Evolutionary conservation across 2,329 filamentous ascomycete genomes (phyloP).

Genomic region (Fusarium vanettenii): DNA sequence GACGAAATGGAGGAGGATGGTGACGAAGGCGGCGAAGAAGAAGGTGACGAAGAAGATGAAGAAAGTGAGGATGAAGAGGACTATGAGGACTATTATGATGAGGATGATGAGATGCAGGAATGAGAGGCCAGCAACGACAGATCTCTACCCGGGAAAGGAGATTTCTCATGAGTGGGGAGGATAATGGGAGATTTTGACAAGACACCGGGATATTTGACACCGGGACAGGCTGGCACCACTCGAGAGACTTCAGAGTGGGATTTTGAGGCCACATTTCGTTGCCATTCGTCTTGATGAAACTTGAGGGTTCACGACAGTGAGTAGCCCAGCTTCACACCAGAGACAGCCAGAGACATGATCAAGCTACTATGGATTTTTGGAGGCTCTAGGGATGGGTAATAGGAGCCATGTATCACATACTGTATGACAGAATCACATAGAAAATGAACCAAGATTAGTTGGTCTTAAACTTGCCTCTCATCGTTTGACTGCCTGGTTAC

Average conservation of each 20-base stretch:
- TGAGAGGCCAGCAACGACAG: not conserved
- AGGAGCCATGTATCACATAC: not conserved
- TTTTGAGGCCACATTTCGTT: not conserved
- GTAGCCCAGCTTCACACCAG: not conserved
- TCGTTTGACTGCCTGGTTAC: not conserved
- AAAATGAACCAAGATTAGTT: not conserved
- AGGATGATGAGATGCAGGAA: not conserved
- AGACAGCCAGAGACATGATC: not conserved
- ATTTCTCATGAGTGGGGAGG: not conserved
- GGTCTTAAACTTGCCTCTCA: not conserved
- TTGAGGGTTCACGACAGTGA: not conserved
- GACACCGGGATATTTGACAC: not conserved
- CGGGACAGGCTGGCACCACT: not conserved
- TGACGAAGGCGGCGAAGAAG: not conserved
- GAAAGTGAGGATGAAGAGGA: not conserved
- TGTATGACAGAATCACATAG: not conserved
- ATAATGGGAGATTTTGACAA: not conserved
- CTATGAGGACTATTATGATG: not conserved
- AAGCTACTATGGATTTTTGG: not conserved
- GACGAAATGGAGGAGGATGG: slow-evolving; percentile 14
- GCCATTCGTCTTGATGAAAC: not conserved
- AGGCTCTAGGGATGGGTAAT: not conserved
- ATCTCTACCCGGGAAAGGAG: not conserved
- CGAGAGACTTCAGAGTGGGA: not conserved
- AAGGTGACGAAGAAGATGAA: slow-evolving; percentile 3